phyloP scores from a whole-genome alignment of 2,329 filamentous ascomycete species.

The Penicillium digitatum region DNA sequence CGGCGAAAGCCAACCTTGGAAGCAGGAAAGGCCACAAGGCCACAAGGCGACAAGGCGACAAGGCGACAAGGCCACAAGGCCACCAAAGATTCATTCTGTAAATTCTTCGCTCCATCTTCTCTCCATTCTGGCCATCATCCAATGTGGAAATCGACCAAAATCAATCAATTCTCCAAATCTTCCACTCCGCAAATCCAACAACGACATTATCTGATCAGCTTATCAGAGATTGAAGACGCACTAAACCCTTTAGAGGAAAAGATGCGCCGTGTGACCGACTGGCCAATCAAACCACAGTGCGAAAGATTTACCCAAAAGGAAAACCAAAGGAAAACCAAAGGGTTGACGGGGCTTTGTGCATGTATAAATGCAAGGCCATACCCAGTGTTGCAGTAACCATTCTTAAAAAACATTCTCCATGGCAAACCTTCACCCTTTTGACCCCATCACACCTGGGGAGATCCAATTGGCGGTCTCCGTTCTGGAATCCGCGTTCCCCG shows the following conservation, averaged over 20 bases:
- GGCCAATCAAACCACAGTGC: constrained; percentile 15
- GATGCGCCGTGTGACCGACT: constrained; percentile 13
- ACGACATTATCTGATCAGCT: background rate
- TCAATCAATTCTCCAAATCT: background rate
- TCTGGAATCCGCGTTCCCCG: constrained; percentile 36
- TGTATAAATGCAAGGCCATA: constrained; percentile 10
- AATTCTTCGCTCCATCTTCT: background rate
- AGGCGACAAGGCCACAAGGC: background rate
- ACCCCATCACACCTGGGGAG: constrained; percentile 40
- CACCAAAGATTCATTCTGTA: no score
- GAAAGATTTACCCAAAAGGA: constrained; percentile 20
- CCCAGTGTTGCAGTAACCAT: background rate
- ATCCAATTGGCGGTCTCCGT: constrained; percentile 41
- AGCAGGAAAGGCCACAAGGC: background rate
- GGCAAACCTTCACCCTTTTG: constrained; percentile 38
- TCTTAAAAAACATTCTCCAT: constrained; percentile 10
- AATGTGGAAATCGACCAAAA: background rate
- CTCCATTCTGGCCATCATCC: background rate
- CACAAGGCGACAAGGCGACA: no score
- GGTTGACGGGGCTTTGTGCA: background rate
- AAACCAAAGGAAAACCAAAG: background rate
- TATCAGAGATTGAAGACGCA: background rate
- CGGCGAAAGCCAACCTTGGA: no score
- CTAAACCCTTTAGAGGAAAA: constrained; percentile 18
- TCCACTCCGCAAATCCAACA: background rate